Evolutionary conservation across 257 asterid genomes (phyloP).

Genomic region (Petunia secreta): DNA sequence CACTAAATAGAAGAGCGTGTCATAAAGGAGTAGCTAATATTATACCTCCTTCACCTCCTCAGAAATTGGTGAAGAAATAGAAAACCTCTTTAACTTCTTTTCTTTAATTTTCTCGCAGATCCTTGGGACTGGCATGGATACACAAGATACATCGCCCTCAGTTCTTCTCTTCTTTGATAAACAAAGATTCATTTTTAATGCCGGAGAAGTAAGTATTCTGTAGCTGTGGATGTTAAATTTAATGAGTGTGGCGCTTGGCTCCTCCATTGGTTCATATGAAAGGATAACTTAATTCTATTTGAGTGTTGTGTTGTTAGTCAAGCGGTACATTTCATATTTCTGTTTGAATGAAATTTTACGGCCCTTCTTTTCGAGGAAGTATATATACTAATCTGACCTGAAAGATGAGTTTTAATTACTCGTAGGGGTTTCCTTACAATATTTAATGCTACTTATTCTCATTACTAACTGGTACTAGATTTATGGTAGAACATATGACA

Average conservation of each 20-base stretch:
- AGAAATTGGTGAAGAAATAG: not conserved
- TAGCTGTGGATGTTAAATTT: not conserved
- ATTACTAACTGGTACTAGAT: not conserved
- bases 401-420: not conserved
- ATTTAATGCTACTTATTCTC: not conserved
- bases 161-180: conserved; percentile 93
- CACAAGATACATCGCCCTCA: conserved; percentile 95
- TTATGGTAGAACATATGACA: conserved; percentile 11
- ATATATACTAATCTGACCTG: conserved; percentile 5
- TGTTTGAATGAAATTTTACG: not conserved
- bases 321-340: not conserved
- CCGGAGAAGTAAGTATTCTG: conserved; percentile 82
- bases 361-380: not conserved
- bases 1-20: too few species aligned
- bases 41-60: not conserved
- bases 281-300: not conserved
- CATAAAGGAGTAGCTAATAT: not conserved
- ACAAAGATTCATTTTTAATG: conserved; percentile 94
- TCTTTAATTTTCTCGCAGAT: conserved; percentile 56
- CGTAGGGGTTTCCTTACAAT: not conserved
- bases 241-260: not conserved
- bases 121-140: conserved; percentile 99
- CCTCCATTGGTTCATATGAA: not conserved
- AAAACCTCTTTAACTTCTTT: not conserved
- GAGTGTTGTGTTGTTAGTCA: not conserved